Percentiles rank a stretch among this genome's conserved stretches.
Conservation (phyloP, 176 grass and related monocot genomes). For the Musa itinerans region DNA sequence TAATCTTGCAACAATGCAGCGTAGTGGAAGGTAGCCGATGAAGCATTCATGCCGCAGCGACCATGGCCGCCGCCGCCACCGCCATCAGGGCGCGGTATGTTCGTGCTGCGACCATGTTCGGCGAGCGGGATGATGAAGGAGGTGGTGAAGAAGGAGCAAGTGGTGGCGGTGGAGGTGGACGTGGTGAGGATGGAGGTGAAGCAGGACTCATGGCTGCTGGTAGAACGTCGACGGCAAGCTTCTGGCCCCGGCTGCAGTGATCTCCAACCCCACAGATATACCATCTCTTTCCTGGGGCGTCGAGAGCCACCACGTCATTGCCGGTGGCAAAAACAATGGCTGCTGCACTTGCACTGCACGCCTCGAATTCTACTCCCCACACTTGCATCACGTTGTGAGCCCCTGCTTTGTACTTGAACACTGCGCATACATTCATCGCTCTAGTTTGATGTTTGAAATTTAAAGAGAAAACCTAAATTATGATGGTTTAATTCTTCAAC, state of each 20-base stretch:
- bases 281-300: background rate
- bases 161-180: background rate
- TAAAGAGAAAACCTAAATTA: too few species aligned
- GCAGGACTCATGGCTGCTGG: too few species aligned
- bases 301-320: background rate
- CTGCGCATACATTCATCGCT: background rate
- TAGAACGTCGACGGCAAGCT: background rate
- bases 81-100: background rate
- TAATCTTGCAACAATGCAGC: too few species aligned
- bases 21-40: background rate
- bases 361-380: background rate
- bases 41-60: background rate
- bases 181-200: background rate
- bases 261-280: background rate
- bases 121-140: background rate
- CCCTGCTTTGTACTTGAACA: background rate
- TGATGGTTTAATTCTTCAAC: too few species aligned
- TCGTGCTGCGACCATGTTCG: background rate
- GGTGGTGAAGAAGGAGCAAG: too few species aligned
- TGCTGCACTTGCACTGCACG: background rate
- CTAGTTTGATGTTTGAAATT: too few species aligned
- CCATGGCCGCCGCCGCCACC: background rate
- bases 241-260: constrained; percentile 1
- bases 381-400: background rate
- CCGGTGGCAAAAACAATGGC: background rate